Conservation (phyloP, 23 red algal species). For the Agarophyton chilense region DNA sequence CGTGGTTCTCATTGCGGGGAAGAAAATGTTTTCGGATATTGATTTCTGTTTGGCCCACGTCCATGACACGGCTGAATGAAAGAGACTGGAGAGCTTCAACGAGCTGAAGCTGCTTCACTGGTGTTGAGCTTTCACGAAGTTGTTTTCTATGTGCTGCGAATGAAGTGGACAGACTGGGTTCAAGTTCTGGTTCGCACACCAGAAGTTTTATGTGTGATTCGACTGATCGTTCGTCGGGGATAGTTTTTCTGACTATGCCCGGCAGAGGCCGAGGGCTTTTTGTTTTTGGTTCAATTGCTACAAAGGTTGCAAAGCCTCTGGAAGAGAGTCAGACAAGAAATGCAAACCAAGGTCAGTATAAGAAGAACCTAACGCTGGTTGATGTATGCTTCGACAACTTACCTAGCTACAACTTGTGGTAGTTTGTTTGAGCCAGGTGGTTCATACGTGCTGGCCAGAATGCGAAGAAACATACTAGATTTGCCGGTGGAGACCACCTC, state of each 20-base stretch:
- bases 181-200: not conserved
- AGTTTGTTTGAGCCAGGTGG: not conserved
- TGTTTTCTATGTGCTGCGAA: slow-evolving; percentile 1
- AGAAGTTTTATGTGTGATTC: not conserved
- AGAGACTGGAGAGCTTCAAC: not conserved
- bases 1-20: slow-evolving; percentile 37
- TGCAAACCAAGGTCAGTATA: not conserved
- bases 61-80: not conserved
- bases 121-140: not conserved
- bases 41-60: slow-evolving; percentile 2
- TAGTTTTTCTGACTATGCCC: not conserved
- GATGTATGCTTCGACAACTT: not conserved
- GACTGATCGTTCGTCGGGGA: not conserved
- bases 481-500: slow-evolving; percentile 18
- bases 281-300: slow-evolving; percentile 4
- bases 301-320: slow-evolving; percentile 33
- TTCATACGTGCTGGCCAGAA: not conserved
- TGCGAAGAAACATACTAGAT: slow-evolving; percentile 15
- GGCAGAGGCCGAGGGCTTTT: not conserved
- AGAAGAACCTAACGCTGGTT: not conserved
- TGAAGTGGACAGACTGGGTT: not conserved
- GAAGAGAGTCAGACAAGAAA: not conserved
- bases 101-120: not conserved
- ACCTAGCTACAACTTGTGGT: slow-evolving; percentile 6
- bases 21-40: slow-evolving; percentile 50